A percentile compares a stretch with the other conserved stretches of the same genome.
phyloP scores from a whole-genome alignment of 257 asterid species.

The Voacanga thouarsii region DNA sequence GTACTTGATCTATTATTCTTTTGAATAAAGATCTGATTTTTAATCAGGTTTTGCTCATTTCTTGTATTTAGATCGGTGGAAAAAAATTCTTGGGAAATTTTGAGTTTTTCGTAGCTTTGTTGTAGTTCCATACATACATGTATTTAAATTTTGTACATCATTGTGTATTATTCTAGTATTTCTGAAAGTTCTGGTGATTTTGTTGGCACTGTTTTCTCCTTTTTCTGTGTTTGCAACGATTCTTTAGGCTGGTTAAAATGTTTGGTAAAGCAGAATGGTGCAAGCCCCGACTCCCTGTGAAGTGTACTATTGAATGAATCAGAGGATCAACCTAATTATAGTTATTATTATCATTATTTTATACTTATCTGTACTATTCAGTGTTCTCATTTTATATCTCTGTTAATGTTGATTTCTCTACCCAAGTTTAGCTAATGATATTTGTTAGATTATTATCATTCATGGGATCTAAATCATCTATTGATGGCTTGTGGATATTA shows the following conservation, averaged over 20 bases:
- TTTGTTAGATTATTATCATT: background rate
- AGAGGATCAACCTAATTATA: background rate
- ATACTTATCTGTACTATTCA: background rate
- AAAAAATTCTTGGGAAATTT: constrained; percentile 7
- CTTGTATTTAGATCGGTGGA: constrained; percentile 10
- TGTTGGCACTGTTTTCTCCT: background rate
- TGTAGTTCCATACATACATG: no score
- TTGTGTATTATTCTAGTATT: background rate
- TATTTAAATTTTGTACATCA: background rate
- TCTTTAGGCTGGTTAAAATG: background rate
- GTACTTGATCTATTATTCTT: constrained; percentile 40
- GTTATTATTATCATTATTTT: no score
- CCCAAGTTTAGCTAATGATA: background rate
- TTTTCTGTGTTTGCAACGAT: background rate
- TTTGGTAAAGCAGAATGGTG: constrained; percentile 4
- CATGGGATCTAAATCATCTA: background rate
- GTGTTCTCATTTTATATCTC: background rate
- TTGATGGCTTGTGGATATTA: background rate
- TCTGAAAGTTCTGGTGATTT: background rate
- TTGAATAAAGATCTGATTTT: constrained; percentile 41
- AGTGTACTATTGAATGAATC: background rate
- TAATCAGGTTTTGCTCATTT: constrained; percentile 16
- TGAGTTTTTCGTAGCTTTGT: background rate
- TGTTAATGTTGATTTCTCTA: background rate
- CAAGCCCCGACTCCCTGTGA: background rate